Conservation (phyloP, 352 stramenopile species). For the Globisporangium perplexum region DNA sequence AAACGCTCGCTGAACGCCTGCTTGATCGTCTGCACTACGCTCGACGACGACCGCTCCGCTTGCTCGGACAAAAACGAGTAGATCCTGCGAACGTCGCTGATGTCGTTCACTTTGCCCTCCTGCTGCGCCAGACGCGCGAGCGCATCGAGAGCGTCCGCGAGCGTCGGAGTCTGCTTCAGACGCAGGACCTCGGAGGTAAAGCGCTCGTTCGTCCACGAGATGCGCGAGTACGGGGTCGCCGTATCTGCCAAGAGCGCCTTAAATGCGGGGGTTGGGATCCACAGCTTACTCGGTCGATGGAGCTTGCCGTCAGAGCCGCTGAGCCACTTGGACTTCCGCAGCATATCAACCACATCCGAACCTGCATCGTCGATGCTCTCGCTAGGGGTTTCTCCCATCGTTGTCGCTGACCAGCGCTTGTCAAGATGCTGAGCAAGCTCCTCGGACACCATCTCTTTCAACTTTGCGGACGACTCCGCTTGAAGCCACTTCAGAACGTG, state of each 20-base stretch:
- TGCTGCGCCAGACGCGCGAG: slow-evolving; percentile 21
- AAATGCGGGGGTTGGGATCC: slow-evolving; percentile 24
- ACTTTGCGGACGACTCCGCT: slow-evolving; percentile 18
- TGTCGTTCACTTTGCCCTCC: too few species aligned
- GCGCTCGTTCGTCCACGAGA: slow-evolving; percentile 28
- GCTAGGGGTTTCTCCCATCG: too few species aligned
- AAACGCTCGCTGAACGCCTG: slow-evolving; percentile 21
- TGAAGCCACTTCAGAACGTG: slow-evolving; percentile 46
- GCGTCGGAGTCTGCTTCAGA: slow-evolving; percentile 32
- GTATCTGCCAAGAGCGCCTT: slow-evolving; percentile 31
- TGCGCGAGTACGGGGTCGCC: slow-evolving; percentile 41
- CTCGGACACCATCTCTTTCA: slow-evolving; percentile 37
- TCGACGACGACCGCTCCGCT: background rate
- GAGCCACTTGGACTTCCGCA: slow-evolving; percentile 27
- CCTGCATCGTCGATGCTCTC: background rate
- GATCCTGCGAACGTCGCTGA: slow-evolving; percentile 17
- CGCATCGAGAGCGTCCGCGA: slow-evolving; percentile 37
- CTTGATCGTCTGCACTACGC: slow-evolving; percentile 10
- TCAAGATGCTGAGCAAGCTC: slow-evolving; percentile 42
- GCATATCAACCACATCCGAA: background rate
- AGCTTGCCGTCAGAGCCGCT: slow-evolving; percentile 32
- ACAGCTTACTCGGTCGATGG: slow-evolving; percentile 33
- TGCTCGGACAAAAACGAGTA: slow-evolving; percentile 43
- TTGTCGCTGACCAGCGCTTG: slow-evolving; percentile 23
- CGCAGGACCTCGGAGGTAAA: slow-evolving; percentile 32